phyloP scores from a whole-genome alignment of 345 rosid genomes.

The Moricandia arvensis region DNA sequence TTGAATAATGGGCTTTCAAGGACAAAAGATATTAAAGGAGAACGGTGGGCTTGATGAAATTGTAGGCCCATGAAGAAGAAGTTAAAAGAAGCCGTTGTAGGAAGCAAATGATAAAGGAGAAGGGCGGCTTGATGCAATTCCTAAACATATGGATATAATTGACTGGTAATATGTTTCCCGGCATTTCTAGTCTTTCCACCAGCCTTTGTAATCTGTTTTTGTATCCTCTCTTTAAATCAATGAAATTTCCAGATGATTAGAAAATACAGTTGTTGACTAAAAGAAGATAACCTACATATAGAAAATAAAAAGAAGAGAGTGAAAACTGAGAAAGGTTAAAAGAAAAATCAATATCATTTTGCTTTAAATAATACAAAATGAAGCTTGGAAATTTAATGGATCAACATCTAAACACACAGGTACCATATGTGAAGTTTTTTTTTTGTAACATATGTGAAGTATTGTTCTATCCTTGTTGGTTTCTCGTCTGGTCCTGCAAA shows the following conservation, averaged over 20 bases:
- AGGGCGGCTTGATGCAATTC: too few relatives aligned
- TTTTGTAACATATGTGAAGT: constrained; percentile 2
- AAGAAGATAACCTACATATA: constrained; percentile 10
- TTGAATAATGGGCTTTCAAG: neutral
- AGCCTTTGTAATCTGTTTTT: too few relatives aligned
- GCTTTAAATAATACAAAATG: constrained; percentile 12
- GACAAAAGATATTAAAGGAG: neutral
- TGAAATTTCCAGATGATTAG: too few relatives aligned
- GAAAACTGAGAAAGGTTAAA: constrained; percentile 25
- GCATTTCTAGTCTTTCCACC: too few relatives aligned
- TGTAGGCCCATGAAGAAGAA: neutral
- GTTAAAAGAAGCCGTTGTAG: neutral
- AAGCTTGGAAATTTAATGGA: constrained; percentile 16
- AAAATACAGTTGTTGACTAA: constrained; percentile 2
- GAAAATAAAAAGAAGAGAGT: constrained; percentile 11
- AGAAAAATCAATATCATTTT: constrained; percentile 20
- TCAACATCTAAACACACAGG: constrained; percentile 22
- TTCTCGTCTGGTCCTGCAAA: constrained; percentile 58
- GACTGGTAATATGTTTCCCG: neutral
- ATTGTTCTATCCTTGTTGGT: constrained; percentile 54
- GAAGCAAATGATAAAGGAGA: neutral
- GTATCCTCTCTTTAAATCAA: too few relatives aligned
- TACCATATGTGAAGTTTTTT: constrained; percentile 1
- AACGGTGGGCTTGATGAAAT: neutral
- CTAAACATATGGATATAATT: neutral